These are phyloP conservation scores for Mycena citricolor DNA, from an alignment of 1,284 basidiomycete genomes.

Conservation along the genomic window DNA sequence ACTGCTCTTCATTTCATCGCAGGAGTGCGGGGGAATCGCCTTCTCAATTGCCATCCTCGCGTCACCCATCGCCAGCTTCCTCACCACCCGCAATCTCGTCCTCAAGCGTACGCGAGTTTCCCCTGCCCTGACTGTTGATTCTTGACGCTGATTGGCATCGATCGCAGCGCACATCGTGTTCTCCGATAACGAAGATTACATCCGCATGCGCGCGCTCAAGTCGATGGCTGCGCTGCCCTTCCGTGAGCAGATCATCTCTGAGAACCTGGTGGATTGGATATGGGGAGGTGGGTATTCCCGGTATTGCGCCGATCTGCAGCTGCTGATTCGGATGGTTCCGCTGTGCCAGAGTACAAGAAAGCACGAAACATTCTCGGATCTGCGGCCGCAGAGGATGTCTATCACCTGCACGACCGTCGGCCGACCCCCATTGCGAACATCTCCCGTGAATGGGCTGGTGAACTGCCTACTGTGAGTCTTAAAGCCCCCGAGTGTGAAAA, in stretches of 20 bases:
- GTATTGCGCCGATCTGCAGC: not conserved
- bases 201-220: slow-evolving; percentile 3
- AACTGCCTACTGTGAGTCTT: slow-evolving; percentile 15
- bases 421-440: slow-evolving; percentile 1
- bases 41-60: slow-evolving; percentile 15
- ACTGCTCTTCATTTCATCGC: slow-evolving; percentile 16
- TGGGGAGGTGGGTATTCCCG: slow-evolving; percentile 2
- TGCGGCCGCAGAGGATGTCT: not conserved
- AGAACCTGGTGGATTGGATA: slow-evolving; percentile 18
- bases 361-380: slow-evolving; percentile 5
- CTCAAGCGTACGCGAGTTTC: slow-evolving; percentile 5
- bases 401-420: slow-evolving; percentile 4
- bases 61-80: not conserved
- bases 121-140: not conserved
- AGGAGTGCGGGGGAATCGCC: slow-evolving; percentile 8
- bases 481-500: too few relatives aligned
- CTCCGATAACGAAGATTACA: slow-evolving; percentile 12
- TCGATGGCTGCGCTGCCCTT: slow-evolving; percentile 4
- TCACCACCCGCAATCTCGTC: slow-evolving; percentile 1
- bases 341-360: slow-evolving; percentile 13
- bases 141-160: not conserved
- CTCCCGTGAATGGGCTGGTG: slow-evolving; percentile 1
- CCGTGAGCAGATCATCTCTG: slow-evolving; percentile 15
- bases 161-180: slow-evolving; percentile 12
- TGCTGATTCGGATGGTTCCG: too few relatives aligned